Evolutionary conservation across 768 basidiomycete genomes (phyloP), one percentile per base, ranked within the genome.

Genomic region (Suillus hirtellus): DNA sequence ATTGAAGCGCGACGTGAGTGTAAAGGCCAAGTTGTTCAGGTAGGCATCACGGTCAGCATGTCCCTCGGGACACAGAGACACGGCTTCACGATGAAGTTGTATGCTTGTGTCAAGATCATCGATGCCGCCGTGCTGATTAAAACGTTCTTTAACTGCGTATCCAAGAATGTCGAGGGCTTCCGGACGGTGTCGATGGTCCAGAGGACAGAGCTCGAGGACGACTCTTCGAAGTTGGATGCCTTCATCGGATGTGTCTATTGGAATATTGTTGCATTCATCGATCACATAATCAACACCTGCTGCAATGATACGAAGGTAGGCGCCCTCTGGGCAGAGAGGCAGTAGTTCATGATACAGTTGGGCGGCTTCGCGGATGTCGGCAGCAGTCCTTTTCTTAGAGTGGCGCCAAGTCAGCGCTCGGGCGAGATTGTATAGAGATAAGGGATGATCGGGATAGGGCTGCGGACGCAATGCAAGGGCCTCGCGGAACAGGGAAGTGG

Each of bases 61-160:
- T 21, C 21, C 46, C 46, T 24, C 21, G 5, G 46, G 12, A 1
- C 21, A 24, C 46, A 47, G 21, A 3, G 6, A 14, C 11, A 24
- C 1, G 12, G 12, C 6, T 47, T 24, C 46, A 47, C 21, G 46
- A 47, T 11, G 0, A 14, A 24, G 21, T 3, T 24, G 46, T 21
- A 47, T 47, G 6, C 4, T 21, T 1, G 0, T 5, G 12, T 47
- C 21, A 1, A 47, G 12, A 24, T 47, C 21, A 47, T 47, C 46
- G 11, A 47, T 47, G 21, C 1, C 24, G 21, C 46, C 46, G 2
- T 4, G 2, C 21, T 21, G 46, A 2, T 2, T 0, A 5, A 47
- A 47, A 4, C 46, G 21, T 4, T 5, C 1, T 0, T 5, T 0
- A 0, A 46, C 0, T n/a, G n/a, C 44, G n/a, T n/a, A n/a, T n/a